Conservation (phyloP, 2,329 filamentous ascomycete species). For the Ophiostoma pallidulum region DNA sequence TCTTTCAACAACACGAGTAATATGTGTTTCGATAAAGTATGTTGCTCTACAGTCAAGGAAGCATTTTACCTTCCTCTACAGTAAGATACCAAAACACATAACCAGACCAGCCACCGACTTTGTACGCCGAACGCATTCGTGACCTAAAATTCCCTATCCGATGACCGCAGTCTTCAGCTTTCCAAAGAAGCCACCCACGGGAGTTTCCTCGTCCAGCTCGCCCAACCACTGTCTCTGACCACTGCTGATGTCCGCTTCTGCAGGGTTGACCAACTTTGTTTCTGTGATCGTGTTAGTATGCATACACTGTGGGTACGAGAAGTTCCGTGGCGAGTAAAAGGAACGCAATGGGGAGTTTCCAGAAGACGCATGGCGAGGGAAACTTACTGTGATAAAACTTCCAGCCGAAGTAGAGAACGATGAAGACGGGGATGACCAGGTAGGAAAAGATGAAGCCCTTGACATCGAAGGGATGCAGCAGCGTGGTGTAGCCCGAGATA, state of each 20-base stretch:
- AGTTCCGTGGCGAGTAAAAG: too few relatives aligned
- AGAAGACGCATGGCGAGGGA: neutral
- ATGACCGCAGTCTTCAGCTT: slow-evolving; percentile 7
- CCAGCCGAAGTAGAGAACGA: slow-evolving; percentile 50
- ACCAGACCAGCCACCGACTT: too few relatives aligned
- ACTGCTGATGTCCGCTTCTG: slow-evolving; percentile 44
- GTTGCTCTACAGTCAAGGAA: too few relatives aligned
- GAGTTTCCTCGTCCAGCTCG: neutral
- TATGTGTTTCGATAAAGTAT: too few relatives aligned
- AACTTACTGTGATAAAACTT: slow-evolving; percentile 38
- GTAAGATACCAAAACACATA: too few relatives aligned
- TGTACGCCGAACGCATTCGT: too few relatives aligned
- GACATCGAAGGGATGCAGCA: slow-evolving; percentile 50
- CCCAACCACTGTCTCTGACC: slow-evolving; percentile 38
- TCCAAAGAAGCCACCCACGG: neutral
- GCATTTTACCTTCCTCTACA: too few relatives aligned
- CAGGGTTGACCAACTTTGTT: slow-evolving; percentile 35
- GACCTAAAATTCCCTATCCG: slow-evolving; percentile 1
- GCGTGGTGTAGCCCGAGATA: slow-evolving; percentile 60
- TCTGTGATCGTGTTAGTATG: neutral
- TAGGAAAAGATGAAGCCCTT: slow-evolving; percentile 57
- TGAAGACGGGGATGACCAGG: slow-evolving; percentile 54
- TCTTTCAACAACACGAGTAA: too few relatives aligned
- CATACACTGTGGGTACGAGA: too few relatives aligned
- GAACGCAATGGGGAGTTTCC: too few relatives aligned